Evolutionary conservation across 1,284 basidiomycete genomes (phyloP).

Genomic region (Puccinia sorghi): DNA sequence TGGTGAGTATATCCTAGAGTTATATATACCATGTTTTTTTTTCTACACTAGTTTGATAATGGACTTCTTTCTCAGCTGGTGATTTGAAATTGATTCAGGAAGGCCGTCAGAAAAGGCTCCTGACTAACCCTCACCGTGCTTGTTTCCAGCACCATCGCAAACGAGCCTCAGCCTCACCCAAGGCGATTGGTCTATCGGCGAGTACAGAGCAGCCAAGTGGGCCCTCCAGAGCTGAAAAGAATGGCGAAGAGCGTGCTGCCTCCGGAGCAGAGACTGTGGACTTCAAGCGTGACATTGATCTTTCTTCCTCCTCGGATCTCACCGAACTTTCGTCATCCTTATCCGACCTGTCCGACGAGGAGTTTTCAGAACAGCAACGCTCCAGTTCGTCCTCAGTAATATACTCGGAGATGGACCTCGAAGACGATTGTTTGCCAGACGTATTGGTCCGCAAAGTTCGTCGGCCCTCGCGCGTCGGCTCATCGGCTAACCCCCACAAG

Average conservation of each 20-base stretch:
- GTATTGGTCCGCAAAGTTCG: slow-evolving; percentile 17
- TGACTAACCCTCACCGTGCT: background rate
- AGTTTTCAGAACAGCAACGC: background rate
- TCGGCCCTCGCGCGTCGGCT: slow-evolving; percentile 13
- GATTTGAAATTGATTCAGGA: slow-evolving; percentile 45
- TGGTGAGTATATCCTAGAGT: background rate
- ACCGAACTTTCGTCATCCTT: slow-evolving; percentile 39
- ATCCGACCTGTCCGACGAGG: slow-evolving; percentile 29
- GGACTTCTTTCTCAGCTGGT: slow-evolving; percentile 13
- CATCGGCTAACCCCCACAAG: background rate
- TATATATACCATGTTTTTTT: background rate
- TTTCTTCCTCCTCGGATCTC: slow-evolving; percentile 36
- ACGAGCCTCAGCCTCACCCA: slow-evolving; percentile 20
- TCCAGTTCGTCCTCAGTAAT: slow-evolving; percentile 17
- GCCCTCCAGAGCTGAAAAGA: background rate
- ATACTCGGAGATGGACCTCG: slow-evolving; percentile 39
- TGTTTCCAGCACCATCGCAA: slow-evolving; percentile 8
- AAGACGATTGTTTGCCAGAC: slow-evolving; percentile 46
- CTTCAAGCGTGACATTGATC: background rate
- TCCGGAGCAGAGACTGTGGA: background rate
- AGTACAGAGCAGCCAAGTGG: background rate
- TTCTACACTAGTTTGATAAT: background rate
- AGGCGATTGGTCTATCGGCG: background rate
- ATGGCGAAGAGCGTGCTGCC: background rate
- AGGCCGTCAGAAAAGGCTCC: slow-evolving; percentile 5